These are phyloP conservation scores for Umbilicaria muhlenbergii DNA, from an alignment of 495 filamentous ascomycete species.

Conservation along the genomic window DNA sequence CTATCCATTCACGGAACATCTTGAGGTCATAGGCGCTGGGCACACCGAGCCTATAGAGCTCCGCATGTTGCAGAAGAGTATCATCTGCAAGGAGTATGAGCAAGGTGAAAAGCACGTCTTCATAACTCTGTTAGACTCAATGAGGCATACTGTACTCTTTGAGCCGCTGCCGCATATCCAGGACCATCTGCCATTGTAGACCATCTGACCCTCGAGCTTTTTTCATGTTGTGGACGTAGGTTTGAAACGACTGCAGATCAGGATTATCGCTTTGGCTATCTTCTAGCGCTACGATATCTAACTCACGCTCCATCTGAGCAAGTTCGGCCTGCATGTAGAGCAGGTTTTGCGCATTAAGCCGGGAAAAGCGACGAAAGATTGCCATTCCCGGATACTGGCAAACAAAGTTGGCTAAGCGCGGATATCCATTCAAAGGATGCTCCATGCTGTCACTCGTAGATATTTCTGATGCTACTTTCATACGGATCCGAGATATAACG, in stretches of 20 bases:
- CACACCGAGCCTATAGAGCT: slow-evolving; percentile 7
- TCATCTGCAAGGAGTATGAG: no score
- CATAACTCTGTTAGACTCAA: background rate
- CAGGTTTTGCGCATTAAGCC: slow-evolving; percentile 17
- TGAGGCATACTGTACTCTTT: slow-evolving; percentile 10
- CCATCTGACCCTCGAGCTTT: slow-evolving; percentile 3
- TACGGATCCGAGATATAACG: no score
- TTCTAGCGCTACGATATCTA: no score
- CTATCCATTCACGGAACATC: slow-evolving; percentile 13
- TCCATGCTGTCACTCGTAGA: no score
- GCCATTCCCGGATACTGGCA: slow-evolving; percentile 1
- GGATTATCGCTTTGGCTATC: no score
- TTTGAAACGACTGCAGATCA: no score
- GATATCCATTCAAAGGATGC: no score
- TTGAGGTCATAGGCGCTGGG: slow-evolving; percentile 8
- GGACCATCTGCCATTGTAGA: slow-evolving; percentile 14
- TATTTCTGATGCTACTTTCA: no score
- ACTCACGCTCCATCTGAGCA: no score
- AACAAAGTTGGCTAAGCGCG: no score
- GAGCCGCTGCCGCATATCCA: slow-evolving; percentile 12
- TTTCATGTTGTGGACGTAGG: no score
- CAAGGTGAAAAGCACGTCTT: no score
- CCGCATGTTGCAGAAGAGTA: slow-evolving; percentile 2
- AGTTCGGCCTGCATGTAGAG: slow-evolving; percentile 22
- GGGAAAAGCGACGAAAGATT: slow-evolving; percentile 18